phyloP scores from a whole-genome alignment of 139 green algal genomes.

The Chlamydomonas sphaeroides region DNA sequence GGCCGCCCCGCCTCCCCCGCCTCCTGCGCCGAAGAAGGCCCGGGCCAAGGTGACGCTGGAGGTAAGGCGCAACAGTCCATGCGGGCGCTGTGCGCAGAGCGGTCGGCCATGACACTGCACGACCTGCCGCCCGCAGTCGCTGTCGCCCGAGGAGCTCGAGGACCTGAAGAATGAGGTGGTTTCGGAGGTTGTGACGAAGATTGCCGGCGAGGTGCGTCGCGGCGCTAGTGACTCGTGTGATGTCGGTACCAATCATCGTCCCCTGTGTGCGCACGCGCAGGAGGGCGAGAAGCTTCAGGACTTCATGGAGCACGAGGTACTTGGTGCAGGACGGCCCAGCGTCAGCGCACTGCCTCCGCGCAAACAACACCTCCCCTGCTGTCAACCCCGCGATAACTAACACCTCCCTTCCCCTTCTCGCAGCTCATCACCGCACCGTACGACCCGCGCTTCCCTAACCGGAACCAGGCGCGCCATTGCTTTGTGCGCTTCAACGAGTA shows the following conservation, averaged over 20 bases:
- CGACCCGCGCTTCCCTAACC: slow-evolving; percentile 90
- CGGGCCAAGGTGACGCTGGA: slow-evolving; percentile 14
- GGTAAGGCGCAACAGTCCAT: too few relatives aligned
- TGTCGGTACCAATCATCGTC: slow-evolving; percentile 32
- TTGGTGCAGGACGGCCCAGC: too few relatives aligned
- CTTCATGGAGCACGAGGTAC: slow-evolving; percentile 60
- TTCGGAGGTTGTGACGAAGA: slow-evolving; percentile 59
- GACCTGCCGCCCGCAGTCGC: background rate
- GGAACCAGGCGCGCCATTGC: slow-evolving; percentile 91
- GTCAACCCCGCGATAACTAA: too few relatives aligned
- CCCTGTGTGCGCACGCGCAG: slow-evolving; percentile 21
- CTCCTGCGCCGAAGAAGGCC: slow-evolving; percentile 12
- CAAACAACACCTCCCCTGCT: too few relatives aligned
- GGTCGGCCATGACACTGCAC: too few relatives aligned
- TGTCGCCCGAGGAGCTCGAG: slow-evolving; percentile 59
- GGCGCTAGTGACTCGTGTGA: background rate
- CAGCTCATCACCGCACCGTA: slow-evolving; percentile 78
- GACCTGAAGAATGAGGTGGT: slow-evolving; percentile 67
- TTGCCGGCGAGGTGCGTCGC: slow-evolving; percentile 55
- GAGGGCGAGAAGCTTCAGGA: slow-evolving; percentile 48
- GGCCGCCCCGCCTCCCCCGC: slow-evolving; percentile 3
- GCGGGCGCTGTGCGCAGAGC: too few relatives aligned
- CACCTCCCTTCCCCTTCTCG: too few relatives aligned
- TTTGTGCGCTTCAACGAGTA: slow-evolving; percentile 95
- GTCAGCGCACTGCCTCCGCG: too few relatives aligned